Evolutionary conservation across 2,329 filamentous ascomycete species (phyloP), one percentile per base, ranked within the genome.

Genomic region (Hypomyces perniciosus): DNA sequence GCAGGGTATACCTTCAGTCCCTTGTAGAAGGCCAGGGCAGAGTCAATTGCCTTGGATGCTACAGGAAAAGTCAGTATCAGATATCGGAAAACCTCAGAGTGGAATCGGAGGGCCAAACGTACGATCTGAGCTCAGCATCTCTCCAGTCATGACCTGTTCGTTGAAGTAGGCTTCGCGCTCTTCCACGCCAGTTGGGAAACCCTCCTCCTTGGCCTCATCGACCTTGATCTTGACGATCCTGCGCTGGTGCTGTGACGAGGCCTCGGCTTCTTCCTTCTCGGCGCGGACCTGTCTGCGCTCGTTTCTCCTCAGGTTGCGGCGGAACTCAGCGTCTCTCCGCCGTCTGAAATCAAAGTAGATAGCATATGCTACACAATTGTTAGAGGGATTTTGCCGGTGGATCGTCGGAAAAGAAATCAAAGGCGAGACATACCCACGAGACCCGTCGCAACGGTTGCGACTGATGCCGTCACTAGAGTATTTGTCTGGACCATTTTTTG

Each of bases 1-100:
- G 89, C 87, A 47, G 93, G 93, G 74, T 99, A 99, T 61, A 97
- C 93, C 81, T 99, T 99, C 60, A 99, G 81, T 41, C 91, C 93
- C 79, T 91, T 95, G 82, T 97, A 99, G 75, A 99, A 99, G 70
- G 88, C 90, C 54, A 97, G 76, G 44, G 93, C 92, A 46, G 93
- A 89, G 59, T 96, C 91, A 53, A 96, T 71, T 38, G 79, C 76
- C 65, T 85, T 81, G 59, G 81, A 73, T 60, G 84, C 84, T 88
- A 60, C 56, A 56, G 39, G 39, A 27, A 42, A 12, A 38, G 5
- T 38, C 12, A 46, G 7, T 30, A 33, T 48, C 29, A 20, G 35
- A 28, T 5, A 29, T 28, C n/a, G 38, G 6, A 27, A 29, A 38
- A 20, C 4, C 44, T 39, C 9, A 35, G 37, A 49, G 42, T 50